These are phyloP conservation scores for Rhododendron ovatum DNA, from an alignment of 148 eudicot species.

Conservation along the genomic window DNA sequence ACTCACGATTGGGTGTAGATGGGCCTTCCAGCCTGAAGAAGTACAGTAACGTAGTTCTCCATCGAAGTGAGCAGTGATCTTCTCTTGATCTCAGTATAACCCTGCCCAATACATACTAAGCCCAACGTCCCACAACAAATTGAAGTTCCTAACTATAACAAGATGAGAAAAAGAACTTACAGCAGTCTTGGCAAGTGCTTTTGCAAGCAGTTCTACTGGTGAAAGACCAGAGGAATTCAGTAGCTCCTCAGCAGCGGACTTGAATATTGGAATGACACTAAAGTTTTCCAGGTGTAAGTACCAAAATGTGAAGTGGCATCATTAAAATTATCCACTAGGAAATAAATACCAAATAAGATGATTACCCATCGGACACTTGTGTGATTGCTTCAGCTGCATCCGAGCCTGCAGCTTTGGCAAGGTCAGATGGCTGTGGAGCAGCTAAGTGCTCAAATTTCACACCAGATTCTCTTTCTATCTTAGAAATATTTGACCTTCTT, in stretches of 20 bases:
- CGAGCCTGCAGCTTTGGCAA: conserved; percentile 83
- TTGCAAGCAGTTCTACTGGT: conserved; percentile 75
- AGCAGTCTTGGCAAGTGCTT: conserved; percentile 86
- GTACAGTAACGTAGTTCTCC: conserved; percentile 73
- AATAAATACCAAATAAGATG: not conserved
- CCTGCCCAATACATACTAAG: conserved; percentile 41
- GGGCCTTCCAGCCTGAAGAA: conserved; percentile 67
- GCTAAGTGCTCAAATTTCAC: conserved; percentile 83
- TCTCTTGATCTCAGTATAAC: conserved; percentile 78
- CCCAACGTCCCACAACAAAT: not conserved
- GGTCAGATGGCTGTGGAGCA: conserved; percentile 94
- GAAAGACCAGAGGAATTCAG: conserved; percentile 61
- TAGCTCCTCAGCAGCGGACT: conserved; percentile 87
- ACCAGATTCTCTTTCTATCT: conserved; percentile 90
- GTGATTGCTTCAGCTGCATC: conserved; percentile 61
- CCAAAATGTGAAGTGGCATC: not conserved
- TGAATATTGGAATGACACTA: conserved; percentile 88
- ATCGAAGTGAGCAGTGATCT: conserved; percentile 80
- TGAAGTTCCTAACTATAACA: not conserved
- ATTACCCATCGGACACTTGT: conserved; percentile 74
- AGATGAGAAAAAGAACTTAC: conserved; percentile 36
- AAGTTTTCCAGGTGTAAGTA: conserved; percentile 6
- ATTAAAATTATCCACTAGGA: not conserved
- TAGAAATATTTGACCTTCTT: conserved; percentile 48
- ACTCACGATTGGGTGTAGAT: conserved; percentile 82